These are phyloP conservation scores for Aphanoascus verrucosus DNA, from an alignment of 2,329 filamentous ascomycete genomes.

Conservation along the genomic window DNA sequence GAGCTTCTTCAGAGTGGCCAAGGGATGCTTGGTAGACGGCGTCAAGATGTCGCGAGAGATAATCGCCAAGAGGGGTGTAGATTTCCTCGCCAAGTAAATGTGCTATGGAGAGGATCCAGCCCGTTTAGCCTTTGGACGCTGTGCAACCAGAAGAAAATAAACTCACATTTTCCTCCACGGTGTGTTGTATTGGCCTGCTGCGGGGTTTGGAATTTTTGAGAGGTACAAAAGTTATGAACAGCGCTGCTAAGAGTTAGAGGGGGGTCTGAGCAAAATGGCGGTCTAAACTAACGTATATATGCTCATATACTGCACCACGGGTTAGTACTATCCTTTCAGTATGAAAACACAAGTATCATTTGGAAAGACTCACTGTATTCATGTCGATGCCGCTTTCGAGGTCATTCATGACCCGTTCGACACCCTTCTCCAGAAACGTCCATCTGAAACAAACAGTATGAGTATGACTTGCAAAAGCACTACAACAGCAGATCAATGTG, in stretches of 20 bases:
- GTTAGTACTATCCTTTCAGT: conserved; percentile 13
- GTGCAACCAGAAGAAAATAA: conserved; percentile 14
- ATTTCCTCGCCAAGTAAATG: conserved; percentile 92
- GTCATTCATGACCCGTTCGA: conserved; percentile 87
- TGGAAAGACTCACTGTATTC: conserved; percentile 53
- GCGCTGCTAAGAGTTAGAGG: conserved; percentile 43
- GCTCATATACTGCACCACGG: conserved; percentile 65
- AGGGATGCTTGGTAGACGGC: conserved; percentile 61
- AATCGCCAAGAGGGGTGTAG: conserved; percentile 81
- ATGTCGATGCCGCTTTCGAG: conserved; percentile 89
- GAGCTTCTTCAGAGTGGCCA: conserved; percentile 75
- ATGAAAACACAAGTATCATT: not conserved
- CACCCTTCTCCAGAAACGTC: conserved; percentile 77
- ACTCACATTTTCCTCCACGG: conserved; percentile 52
- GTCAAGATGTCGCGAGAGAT: conserved; percentile 68
- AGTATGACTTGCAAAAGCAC: not conserved
- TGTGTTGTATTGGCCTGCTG: conserved; percentile 36
- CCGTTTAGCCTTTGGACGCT: conserved; percentile 11
- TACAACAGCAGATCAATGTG: not conserved
- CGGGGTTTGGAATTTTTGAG: conserved; percentile 62
- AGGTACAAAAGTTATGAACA: conserved; percentile 98
- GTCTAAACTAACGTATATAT: conserved; percentile 63
- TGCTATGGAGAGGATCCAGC: conserved; percentile 41
- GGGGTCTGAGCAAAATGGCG: conserved; percentile 3
- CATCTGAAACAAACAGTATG: conserved; percentile 48